These are phyloP conservation scores for Leishmania guyanensis DNA, from an alignment of 208 protist species.

Conservation along the genomic window DNA sequence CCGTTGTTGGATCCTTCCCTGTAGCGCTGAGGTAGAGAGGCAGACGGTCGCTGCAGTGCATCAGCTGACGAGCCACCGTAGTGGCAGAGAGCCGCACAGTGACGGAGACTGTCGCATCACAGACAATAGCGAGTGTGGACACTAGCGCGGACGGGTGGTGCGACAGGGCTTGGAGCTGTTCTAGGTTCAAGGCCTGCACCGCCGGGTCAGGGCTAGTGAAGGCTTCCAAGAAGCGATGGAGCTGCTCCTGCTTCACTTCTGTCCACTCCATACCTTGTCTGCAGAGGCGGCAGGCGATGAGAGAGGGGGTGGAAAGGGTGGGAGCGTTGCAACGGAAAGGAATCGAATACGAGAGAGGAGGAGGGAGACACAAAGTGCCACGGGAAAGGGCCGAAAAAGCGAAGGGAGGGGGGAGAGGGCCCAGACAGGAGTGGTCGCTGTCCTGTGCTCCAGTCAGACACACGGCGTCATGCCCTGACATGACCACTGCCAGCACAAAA, in stretches of 20 bases:
- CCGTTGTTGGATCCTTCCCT: background rate
- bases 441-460: background rate
- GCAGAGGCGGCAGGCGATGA: background rate
- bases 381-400: background rate
- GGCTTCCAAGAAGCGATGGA: slow-evolving; percentile 35
- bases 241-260: slow-evolving; percentile 30
- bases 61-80: slow-evolving; percentile 24
- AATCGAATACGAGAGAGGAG: slow-evolving; percentile 7
- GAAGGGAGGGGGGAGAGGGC: background rate
- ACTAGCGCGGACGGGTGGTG: slow-evolving; percentile 24
- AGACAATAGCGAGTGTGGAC: slow-evolving; percentile 28
- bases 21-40: slow-evolving; percentile 13
- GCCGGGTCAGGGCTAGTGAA: slow-evolving; percentile 36
- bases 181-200: slow-evolving; percentile 36
- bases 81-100: slow-evolving; percentile 27
- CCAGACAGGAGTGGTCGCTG: background rate
- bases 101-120: slow-evolving; percentile 4
- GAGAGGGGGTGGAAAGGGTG: background rate
- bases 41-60: slow-evolving; percentile 4
- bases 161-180: slow-evolving; percentile 33
- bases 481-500: background rate
- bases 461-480: background rate
- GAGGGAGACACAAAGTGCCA: slow-evolving; percentile 1
- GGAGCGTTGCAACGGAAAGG: background rate
- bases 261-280: slow-evolving; percentile 32